These are phyloP conservation scores for Filobasidium uniguttulatum DNA, from an alignment of 1,284 basidiomycete genomes.

Conservation along the genomic window DNA sequence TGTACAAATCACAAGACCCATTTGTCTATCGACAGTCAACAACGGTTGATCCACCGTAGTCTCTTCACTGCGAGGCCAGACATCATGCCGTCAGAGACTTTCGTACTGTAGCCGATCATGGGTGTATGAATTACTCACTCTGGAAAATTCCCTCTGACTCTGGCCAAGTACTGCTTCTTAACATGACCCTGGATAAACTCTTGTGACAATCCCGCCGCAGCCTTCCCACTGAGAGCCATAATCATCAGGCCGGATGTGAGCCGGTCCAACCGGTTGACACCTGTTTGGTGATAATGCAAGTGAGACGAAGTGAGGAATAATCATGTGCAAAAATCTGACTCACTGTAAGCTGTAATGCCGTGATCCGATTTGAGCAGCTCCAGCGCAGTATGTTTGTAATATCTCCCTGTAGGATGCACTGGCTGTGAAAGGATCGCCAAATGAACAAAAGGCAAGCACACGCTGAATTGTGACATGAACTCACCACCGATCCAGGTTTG, in stretches of 20 bases:
- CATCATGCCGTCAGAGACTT: neutral
- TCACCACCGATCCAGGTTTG: slow-evolving; percentile 83
- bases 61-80: slow-evolving; percentile 47
- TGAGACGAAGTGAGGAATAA: neutral
- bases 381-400: slow-evolving; percentile 72
- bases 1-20: slow-evolving; percentile 88
- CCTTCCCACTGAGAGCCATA: slow-evolving; percentile 59
- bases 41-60: slow-evolving; percentile 73
- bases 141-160: slow-evolving; percentile 71
- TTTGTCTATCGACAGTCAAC: slow-evolving; percentile 84
- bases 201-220: slow-evolving; percentile 57
- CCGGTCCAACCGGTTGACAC: slow-evolving; percentile 86
- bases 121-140: slow-evolving; percentile 42
- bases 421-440: slow-evolving; percentile 43
- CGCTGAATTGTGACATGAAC: slow-evolving; percentile 28
- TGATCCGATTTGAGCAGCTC: slow-evolving; percentile 78
- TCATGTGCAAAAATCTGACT: slow-evolving; percentile 28
- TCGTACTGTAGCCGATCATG: neutral
- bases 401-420: slow-evolving; percentile 77
- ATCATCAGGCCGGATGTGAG: slow-evolving; percentile 96
- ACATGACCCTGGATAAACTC: slow-evolving; percentile 73
- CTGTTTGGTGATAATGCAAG: slow-evolving; percentile 38
- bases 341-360: slow-evolving; percentile 73
- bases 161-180: slow-evolving; percentile 80
- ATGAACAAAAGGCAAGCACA: neutral